A percentile compares a stretch with the other conserved stretches of the same genome.
These are phyloP conservation scores for Agrostemma githago DNA, from an alignment of 148 eudicot species.

Conservation along the genomic window DNA sequence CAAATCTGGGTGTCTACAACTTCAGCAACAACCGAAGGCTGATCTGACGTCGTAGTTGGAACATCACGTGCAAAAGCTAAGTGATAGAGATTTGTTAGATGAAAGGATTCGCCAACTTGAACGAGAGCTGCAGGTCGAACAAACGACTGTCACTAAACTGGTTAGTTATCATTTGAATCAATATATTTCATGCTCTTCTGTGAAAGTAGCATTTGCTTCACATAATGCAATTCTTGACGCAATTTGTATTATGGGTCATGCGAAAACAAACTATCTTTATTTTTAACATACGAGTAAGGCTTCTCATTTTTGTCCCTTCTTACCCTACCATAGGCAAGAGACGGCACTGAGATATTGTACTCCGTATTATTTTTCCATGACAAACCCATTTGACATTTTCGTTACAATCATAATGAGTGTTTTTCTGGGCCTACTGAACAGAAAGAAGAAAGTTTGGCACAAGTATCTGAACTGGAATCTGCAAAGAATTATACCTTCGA, in stretches of 20 bases:
- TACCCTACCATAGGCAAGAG: not conserved
- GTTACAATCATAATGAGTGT: not conserved
- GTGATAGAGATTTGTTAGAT: conserved; percentile 25
- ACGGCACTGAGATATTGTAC: not conserved
- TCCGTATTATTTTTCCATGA: not conserved
- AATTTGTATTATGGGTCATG: not conserved
- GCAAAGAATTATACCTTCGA: conserved; percentile 33
- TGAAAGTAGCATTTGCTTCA: not conserved
- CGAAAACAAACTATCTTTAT: not conserved
- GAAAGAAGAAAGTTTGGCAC: conserved; percentile 51
- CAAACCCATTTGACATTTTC: not conserved
- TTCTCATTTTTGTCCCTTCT: not conserved
- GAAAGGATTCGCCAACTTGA: conserved; percentile 35
- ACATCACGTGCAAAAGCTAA: conserved; percentile 32
- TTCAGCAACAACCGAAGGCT: conserved; percentile 33
- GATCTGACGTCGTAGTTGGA: conserved; percentile 35
- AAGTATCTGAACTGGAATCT: conserved; percentile 55
- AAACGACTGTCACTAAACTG: conserved; percentile 29
- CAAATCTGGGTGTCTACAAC: too few relatives aligned
- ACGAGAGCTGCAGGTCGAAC: conserved; percentile 35
- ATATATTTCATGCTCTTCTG: not conserved
- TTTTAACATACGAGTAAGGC: not conserved
- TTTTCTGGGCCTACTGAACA: conserved; percentile 30
- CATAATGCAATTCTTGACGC: not conserved
- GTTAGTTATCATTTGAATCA: conserved; percentile 24